Percentiles rank a stretch among this genome's conserved stretches.
Evolutionary conservation across 805 yeast species (phyloP).

Genomic region (Hanseniaspora lachancei): DNA sequence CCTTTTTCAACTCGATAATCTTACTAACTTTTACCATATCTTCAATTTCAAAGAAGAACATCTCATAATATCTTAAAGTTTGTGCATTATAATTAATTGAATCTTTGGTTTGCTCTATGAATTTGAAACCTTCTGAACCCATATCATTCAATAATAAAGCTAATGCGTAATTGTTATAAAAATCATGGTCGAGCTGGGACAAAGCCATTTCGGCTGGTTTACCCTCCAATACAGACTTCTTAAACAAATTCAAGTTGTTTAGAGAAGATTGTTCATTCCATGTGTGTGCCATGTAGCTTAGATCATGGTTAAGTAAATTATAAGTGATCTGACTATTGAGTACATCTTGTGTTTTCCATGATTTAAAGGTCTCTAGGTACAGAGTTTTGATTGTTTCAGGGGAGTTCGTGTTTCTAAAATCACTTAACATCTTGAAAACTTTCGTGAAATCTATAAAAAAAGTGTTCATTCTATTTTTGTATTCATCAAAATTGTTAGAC

Average conservation of each 20-base stretch:
- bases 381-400: background rate
- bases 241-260: background rate
- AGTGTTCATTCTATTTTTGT: slow-evolving; percentile 1
- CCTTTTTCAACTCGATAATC: background rate
- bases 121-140: background rate
- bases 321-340: background rate
- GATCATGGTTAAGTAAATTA: background rate
- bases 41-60: background rate
- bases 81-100: background rate
- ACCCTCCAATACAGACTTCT: background rate
- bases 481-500: background rate
- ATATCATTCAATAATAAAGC: slow-evolving; percentile 1
- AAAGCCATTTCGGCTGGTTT: background rate
- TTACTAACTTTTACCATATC: background rate
- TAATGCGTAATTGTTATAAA: slow-evolving; percentile 1
- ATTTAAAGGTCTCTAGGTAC: slow-evolving; percentile 2
- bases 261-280: slow-evolving; percentile 7
- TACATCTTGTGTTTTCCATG: background rate
- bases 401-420: background rate
- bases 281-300: background rate
- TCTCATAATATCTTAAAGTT: background rate
- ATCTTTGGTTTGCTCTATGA: background rate
- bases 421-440: background rate
- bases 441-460: background rate
- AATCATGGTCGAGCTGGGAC: background rate